These are phyloP conservation scores for Dianthus caryophyllus DNA, from an alignment of 148 eudicot species.

Conservation along the genomic window DNA sequence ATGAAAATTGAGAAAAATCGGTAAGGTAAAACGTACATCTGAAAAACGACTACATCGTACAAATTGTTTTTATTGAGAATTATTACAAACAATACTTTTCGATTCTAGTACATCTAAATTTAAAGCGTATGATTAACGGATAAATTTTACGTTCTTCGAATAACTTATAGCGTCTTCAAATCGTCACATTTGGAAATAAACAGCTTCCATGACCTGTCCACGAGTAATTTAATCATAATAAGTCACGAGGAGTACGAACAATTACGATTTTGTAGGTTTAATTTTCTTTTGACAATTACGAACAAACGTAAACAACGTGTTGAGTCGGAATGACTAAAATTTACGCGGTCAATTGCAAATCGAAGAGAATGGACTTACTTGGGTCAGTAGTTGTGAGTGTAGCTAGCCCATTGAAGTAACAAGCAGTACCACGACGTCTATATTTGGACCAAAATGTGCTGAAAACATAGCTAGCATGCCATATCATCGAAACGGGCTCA, in stretches of 20 bases:
- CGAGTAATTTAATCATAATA: not conserved
- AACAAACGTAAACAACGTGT: too few species aligned
- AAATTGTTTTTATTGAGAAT: too few species aligned
- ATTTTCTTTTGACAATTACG: too few species aligned
- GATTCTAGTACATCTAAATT: not conserved
- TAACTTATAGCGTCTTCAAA: constrained; percentile 25
- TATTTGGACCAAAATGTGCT: constrained; percentile 68
- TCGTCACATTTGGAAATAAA: constrained; percentile 43
- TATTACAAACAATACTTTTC: too few species aligned
- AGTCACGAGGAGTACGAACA: too few species aligned
- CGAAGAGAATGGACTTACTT: constrained; percentile 38
- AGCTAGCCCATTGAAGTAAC: constrained; percentile 68
- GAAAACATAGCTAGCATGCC: constrained; percentile 72
- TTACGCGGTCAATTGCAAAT: not conserved
- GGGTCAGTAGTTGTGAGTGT: constrained; percentile 55
- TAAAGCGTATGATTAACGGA: too few species aligned
- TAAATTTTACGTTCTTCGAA: not conserved
- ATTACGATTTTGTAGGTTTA: too few species aligned
- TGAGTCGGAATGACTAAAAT: not conserved
- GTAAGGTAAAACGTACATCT: too few species aligned
- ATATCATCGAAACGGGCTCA: constrained; percentile 43
- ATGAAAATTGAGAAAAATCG: too few species aligned
- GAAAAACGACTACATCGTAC: too few species aligned
- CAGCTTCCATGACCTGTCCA: constrained; percentile 48
- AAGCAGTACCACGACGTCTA: constrained; percentile 41